A percentile compares a stretch with the other conserved stretches of the same genome.
Evolutionary conservation across 2,329 filamentous ascomycete genomes (phyloP).

Genomic region (Fusarium sp.): DNA sequence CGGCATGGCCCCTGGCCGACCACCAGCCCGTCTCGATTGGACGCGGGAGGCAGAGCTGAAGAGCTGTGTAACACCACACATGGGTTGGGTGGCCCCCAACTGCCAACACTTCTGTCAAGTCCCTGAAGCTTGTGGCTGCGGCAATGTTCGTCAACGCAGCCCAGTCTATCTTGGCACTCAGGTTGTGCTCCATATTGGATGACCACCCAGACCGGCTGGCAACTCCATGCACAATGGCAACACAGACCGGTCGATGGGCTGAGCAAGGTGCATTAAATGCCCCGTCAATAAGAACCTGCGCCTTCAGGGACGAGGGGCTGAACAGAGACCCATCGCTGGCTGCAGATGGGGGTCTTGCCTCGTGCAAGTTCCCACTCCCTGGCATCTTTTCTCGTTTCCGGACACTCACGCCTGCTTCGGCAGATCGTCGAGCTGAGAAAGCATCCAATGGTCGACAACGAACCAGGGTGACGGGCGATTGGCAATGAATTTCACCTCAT

Average conservation of each 20-base stretch:
- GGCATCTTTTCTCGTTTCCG: background rate
- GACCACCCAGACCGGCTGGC: background rate
- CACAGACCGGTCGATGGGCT: background rate
- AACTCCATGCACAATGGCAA: background rate
- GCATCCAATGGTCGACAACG: background rate
- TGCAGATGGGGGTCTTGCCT: background rate
- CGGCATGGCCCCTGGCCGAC: background rate
- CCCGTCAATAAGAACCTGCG: background rate
- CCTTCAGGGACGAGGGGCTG: background rate
- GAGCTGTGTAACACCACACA: background rate
- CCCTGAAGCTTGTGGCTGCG: background rate
- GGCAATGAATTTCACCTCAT: background rate
- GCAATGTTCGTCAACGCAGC: constrained; percentile 1
- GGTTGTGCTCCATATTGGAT: background rate
- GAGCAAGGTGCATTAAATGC: background rate
- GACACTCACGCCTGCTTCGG: background rate
- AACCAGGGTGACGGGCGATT: background rate
- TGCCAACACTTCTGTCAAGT: background rate
- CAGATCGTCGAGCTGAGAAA: background rate
- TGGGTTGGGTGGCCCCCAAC: background rate
- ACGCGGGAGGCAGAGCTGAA: background rate
- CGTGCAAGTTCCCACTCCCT: background rate
- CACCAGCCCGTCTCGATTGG: background rate
- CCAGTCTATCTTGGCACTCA: background rate
- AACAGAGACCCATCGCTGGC: background rate